phyloP scores from a whole-genome alignment of 2,329 filamentous ascomycete species.

The Fonsecaea monophora region DNA sequence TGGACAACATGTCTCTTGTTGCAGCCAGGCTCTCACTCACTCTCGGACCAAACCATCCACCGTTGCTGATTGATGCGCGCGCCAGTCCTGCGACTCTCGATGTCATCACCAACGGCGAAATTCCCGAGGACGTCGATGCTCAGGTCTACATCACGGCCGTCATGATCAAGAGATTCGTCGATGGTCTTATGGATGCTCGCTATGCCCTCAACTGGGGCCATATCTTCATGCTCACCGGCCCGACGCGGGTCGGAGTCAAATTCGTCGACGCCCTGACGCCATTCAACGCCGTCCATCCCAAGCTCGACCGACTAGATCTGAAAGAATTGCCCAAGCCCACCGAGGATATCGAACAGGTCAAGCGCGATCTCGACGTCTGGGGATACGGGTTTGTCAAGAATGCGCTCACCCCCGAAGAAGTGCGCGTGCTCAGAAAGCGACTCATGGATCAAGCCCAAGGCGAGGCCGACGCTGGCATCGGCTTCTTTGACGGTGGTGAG shows the following conservation, averaged over 20 bases:
- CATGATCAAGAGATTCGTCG: constrained; percentile 20
- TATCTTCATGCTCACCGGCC: constrained; percentile 13
- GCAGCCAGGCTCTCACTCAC: constrained; percentile 12
- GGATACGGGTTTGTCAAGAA: constrained; percentile 24
- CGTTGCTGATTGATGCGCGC: constrained; percentile 21
- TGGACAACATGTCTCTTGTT: constrained; percentile 20
- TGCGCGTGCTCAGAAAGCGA: constrained; percentile 8
- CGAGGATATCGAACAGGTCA: constrained; percentile 21
- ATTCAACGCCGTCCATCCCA: constrained; percentile 21
- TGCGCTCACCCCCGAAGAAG: constrained; percentile 14
- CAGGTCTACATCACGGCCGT: constrained; percentile 15
- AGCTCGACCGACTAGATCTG: constrained; percentile 12
- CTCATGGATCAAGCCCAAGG: constrained; percentile 20
- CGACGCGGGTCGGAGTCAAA: constrained; percentile 16
- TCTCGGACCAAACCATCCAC: constrained; percentile 14
- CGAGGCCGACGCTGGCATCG: constrained; percentile 14
- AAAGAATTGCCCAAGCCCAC: constrained; percentile 14
- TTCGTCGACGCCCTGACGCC: constrained; percentile 19
- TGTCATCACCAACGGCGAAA: neutral
- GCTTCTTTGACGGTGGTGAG: constrained; percentile 23
- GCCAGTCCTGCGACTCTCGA: constrained; percentile 12
- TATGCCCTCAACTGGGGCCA: constrained; percentile 24
- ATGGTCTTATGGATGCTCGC: constrained; percentile 21
- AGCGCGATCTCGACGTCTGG: constrained; percentile 16
- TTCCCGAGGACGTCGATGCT: constrained; percentile 5